Conservation (phyloP, 768 basidiomycete genomes). For the Leccinum imitatum region DNA sequence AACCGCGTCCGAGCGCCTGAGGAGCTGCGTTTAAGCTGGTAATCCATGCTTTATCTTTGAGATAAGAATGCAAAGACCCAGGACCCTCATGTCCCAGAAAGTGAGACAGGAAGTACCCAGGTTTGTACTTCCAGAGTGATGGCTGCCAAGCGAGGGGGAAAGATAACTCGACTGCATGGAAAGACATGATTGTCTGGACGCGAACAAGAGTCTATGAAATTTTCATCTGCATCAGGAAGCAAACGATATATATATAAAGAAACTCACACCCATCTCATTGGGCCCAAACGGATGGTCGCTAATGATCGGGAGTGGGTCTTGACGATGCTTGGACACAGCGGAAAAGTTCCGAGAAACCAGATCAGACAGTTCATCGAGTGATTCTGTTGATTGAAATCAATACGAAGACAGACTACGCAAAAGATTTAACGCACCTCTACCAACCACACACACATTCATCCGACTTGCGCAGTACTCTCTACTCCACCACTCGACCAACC, state of each 20-base stretch:
- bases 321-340: slow-evolving; percentile 62
- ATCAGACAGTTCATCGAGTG: slow-evolving; percentile 67
- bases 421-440: slow-evolving; percentile 54
- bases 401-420: not conserved
- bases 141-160: slow-evolving; percentile 77
- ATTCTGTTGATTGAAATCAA: slow-evolving; percentile 46
- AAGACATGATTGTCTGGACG: slow-evolving; percentile 86
- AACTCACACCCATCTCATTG: slow-evolving; percentile 67
- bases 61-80: slow-evolving; percentile 86
- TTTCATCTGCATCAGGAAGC: slow-evolving; percentile 12
- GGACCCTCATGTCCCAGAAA: slow-evolving; percentile 91
- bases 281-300: slow-evolving; percentile 75
- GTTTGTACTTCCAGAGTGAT: slow-evolving; percentile 75
- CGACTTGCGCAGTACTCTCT: slow-evolving; percentile 79
- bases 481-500: slow-evolving; percentile 84
- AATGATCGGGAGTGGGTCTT: slow-evolving; percentile 60
- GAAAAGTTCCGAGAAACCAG: slow-evolving; percentile 69
- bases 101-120: slow-evolving; percentile 71
- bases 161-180: slow-evolving; percentile 79
- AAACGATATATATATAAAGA: slow-evolving; percentile 3
- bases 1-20: slow-evolving; percentile 73
- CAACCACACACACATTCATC: slow-evolving; percentile 79
- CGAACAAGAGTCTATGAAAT: slow-evolving; percentile 66
- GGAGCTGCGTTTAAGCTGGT: slow-evolving; percentile 69
- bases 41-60: slow-evolving; percentile 88